Conservation (phyloP, 306 rosid genomes). For the Cicer judaicum region DNA sequence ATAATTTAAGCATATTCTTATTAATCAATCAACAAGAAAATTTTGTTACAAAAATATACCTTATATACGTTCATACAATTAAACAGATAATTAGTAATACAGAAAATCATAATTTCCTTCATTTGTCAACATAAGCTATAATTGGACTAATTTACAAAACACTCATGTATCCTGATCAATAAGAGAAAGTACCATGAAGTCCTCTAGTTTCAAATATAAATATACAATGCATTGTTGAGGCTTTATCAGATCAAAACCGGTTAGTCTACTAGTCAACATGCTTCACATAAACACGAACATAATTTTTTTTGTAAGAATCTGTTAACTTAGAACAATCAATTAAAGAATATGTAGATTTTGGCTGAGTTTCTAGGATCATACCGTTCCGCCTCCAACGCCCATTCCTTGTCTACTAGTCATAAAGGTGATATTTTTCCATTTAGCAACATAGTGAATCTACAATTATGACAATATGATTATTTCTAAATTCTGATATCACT, state of each 20-base stretch:
- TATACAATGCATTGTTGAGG: conserved; percentile 1
- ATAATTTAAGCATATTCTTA: conserved; percentile 46
- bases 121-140: background rate
- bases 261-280: conserved; percentile 1
- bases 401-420: conserved; percentile 99
- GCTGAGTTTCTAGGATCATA: conserved; percentile 49
- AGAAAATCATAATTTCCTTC: background rate
- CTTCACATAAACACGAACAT: background rate
- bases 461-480: conserved; percentile 42
- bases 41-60: conserved; percentile 2
- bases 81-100: background rate
- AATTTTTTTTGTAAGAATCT: background rate
- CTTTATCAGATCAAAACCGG: background rate
- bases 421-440: conserved; percentile 89
- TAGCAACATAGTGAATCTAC: conserved; percentile 97
- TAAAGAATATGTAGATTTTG: conserved; percentile 11
- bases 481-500: conserved; percentile 36
- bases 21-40: conserved; percentile 34
- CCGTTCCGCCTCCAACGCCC: conserved; percentile 99
- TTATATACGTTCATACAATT: too few species aligned
- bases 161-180: too few species aligned
- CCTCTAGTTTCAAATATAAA: background rate
- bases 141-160: too few species aligned
- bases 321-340: conserved; percentile 18
- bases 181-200: background rate